These are phyloP conservation scores for Paecilomyces sp. DNA, from an alignment of 2,329 filamentous ascomycete genomes.

Conservation along the genomic window DNA sequence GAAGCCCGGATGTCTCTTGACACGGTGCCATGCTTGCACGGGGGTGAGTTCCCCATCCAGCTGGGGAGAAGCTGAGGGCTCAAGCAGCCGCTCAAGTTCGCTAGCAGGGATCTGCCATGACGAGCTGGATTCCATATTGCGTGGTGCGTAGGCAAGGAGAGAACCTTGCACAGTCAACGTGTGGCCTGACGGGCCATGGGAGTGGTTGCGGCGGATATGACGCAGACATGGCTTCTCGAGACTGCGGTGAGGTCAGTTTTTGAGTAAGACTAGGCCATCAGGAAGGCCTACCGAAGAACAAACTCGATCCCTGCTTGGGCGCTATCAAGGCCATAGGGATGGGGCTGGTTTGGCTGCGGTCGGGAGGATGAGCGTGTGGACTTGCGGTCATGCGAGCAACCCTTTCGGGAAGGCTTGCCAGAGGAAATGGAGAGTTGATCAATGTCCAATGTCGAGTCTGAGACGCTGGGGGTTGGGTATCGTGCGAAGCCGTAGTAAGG, in stretches of 20 bases:
- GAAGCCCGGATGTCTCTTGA: constrained; percentile 18
- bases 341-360: constrained; percentile 2
- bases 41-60: constrained; percentile 24
- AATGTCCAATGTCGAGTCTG: neutral
- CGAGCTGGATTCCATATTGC: neutral
- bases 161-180: constrained; percentile 19
- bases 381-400: neutral
- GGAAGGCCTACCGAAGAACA: constrained; percentile 15
- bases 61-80: constrained; percentile 6
- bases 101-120: constrained; percentile 7
- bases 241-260: constrained; percentile 4
- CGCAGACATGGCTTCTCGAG: constrained; percentile 21
- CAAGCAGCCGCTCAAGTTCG: constrained; percentile 7
- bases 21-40: constrained; percentile 28
- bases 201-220: constrained; percentile 11
- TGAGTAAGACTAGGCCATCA: neutral
- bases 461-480: neutral
- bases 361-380: neutral
- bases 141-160: constrained; percentile 15
- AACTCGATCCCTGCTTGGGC: constrained; percentile 24
- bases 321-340: constrained; percentile 19
- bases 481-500: neutral
- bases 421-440: neutral
- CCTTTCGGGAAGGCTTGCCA: neutral
- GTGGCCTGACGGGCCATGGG: constrained; percentile 14